Conservation (phyloP, 2,329 filamentous ascomycete genomes). For the Calonectria montana region DNA sequence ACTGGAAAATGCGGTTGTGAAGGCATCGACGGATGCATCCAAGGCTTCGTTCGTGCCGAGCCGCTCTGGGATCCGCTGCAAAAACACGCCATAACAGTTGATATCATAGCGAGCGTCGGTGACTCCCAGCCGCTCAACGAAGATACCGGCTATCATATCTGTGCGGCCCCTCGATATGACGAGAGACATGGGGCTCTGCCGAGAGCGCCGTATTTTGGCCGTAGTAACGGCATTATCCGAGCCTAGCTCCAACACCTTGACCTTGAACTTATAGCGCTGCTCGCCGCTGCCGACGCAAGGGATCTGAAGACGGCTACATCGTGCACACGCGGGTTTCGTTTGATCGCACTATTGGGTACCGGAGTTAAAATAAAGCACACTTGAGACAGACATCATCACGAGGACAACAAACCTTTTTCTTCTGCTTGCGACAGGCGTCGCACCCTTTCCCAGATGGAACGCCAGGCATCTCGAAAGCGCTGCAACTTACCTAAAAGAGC, state of each 20-base stretch:
- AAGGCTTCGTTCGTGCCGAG: slow-evolving; percentile 59
- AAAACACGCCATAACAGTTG: slow-evolving; percentile 57
- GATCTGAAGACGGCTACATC: slow-evolving; percentile 58
- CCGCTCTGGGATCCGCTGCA: slow-evolving; percentile 57
- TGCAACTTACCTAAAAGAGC: slow-evolving; percentile 35
- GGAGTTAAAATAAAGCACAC: slow-evolving; percentile 3
- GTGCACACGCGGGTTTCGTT: slow-evolving; percentile 54
- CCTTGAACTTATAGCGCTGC: slow-evolving; percentile 62
- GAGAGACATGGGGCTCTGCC: background rate
- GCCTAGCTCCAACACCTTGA: slow-evolving; percentile 39
- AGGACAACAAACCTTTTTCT: slow-evolving; percentile 59
- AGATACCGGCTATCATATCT: slow-evolving; percentile 35
- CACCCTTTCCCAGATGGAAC: slow-evolving; percentile 63
- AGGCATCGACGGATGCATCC: slow-evolving; percentile 50
- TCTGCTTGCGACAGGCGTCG: slow-evolving; percentile 62
- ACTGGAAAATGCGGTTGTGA: slow-evolving; percentile 42
- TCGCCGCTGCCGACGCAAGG: slow-evolving; percentile 58
- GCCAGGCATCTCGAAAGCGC: slow-evolving; percentile 57
- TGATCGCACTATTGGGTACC: slow-evolving; percentile 56
- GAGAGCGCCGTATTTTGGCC: background rate
- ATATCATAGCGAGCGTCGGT: slow-evolving; percentile 60
- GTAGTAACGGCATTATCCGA: background rate
- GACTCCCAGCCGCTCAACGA: slow-evolving; percentile 49
- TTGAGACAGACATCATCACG: background rate
- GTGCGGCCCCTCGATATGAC: slow-evolving; percentile 46